Base-by-base conservation (phyloP, 345 rosid genomes). In the Geranium rotundifolium region DNA sequence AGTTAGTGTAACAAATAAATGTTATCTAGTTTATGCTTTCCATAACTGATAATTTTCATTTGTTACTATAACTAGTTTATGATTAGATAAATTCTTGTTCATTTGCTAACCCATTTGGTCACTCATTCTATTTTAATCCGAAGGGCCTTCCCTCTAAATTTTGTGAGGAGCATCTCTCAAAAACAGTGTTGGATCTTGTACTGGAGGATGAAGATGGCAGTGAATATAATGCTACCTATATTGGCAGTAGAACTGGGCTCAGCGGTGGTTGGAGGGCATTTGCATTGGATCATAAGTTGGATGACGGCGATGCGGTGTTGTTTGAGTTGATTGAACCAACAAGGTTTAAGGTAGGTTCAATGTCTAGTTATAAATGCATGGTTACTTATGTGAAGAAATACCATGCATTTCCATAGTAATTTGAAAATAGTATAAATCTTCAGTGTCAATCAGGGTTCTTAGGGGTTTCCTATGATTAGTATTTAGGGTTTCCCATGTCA, bases 221-320 rank as follows among this genome's bases (percentile, higher is more conserved):
- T n/a, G 65, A 57, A 65, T 70, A 30, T 60, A 74, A 64, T 13
- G 76, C 84, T 23, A 65, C 56, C 14, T 77, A 68, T 59, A 64
- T 75, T 31, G 72, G 68, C 27, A 54, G 29, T 27, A 64, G 72
- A 66, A 29, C 19, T 7, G 85, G 85, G 56, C 78, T 81, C 17
- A 81, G 85, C 50, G 85, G 80, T 27, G 85, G 85, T 41, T 81
- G 85, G 85, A 81, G 85, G 64, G 76, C 61, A 57, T 81, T 75
- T 64, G 82, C 85, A 7, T 69, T 78, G 70, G 73, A 71, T 9
- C 80, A 73, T 67, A 71, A 78, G 69, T 61, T 81, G 57, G 57
- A 55, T 55, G 52, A 46, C 10, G 52, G 52, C 12, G 52, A 46
- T 46, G 52, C 52, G 0, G 14, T 46, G 52, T 10, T 46, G 52